Conservation (phyloP, 441 rosid genomes). For the Isatis lusitanica region DNA sequence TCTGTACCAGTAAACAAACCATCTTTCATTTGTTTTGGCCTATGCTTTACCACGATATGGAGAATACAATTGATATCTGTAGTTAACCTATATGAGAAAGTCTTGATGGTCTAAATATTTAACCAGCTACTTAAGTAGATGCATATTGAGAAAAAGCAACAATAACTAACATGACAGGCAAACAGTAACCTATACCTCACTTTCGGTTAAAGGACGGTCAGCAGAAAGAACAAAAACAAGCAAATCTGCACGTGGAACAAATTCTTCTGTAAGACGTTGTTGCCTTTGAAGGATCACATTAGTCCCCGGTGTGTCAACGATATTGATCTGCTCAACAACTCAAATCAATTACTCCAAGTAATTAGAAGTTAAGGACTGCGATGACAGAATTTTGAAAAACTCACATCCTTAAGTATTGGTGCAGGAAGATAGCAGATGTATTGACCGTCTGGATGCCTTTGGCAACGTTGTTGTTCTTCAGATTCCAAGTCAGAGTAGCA, state of each 20-base stretch:
- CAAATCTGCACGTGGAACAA: constrained; percentile 91
- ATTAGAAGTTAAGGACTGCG: background rate
- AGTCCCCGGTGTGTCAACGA: constrained; percentile 95
- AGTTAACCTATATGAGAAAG: background rate
- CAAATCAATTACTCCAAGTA: constrained; percentile 28
- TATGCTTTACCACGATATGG: background rate
- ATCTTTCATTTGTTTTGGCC: background rate
- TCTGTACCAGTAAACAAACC: background rate
- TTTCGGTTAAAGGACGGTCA: constrained; percentile 94
- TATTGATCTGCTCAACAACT: constrained; percentile 62
- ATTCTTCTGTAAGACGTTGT: constrained; percentile 92
- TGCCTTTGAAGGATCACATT: constrained; percentile 97
- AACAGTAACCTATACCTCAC: constrained; percentile 64
- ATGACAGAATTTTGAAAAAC: constrained; percentile 25
- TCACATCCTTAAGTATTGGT: constrained; percentile 88
- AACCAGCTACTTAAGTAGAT: constrained; percentile 11
- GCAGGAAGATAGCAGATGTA: constrained; percentile 84
- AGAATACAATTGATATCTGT: background rate
- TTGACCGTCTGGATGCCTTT: constrained; percentile 91
- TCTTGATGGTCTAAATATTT: constrained; percentile 14
- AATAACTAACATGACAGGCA: constrained; percentile 6
- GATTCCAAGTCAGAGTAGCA: constrained; percentile 63
- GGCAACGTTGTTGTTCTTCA: constrained; percentile 70
- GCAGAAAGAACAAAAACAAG: constrained; percentile 93
- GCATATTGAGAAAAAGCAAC: constrained; percentile 4